phyloP scores from a whole-genome alignment of 2,329 filamentous ascomycete genomes.

The Stachybotrys elegans region DNA sequence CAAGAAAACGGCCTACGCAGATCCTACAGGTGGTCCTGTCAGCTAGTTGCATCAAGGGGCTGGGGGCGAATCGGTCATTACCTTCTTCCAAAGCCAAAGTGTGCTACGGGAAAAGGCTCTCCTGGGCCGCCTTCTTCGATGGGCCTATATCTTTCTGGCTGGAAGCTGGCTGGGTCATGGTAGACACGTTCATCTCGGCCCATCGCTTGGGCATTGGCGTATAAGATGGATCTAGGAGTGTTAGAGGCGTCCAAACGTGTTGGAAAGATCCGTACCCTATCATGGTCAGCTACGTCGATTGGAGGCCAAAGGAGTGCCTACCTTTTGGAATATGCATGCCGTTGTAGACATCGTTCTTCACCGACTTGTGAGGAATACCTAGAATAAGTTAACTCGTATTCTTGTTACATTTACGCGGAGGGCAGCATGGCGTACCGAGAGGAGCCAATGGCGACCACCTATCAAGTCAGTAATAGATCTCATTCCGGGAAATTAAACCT shows the following conservation, averaged over 20 bases:
- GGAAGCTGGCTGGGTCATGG: conserved; percentile 34
- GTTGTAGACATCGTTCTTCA: conserved; percentile 51
- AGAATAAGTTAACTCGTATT: conserved; percentile 3
- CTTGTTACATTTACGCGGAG: no score
- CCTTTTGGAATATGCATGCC: conserved; percentile 54
- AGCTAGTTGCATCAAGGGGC: background rate
- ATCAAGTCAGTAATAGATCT: conserved; percentile 1
- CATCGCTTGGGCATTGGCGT: conserved; percentile 38
- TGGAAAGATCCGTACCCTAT: no score
- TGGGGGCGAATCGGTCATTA: conserved; percentile 5
- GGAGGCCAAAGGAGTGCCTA: conserved; percentile 7
- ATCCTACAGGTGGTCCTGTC: conserved; percentile 13
- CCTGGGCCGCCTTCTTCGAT: conserved; percentile 23
- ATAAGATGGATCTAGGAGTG: conserved; percentile 28
- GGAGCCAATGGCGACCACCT: conserved; percentile 39
- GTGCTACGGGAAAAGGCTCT: conserved; percentile 35
- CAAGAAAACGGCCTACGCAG: conserved; percentile 26
- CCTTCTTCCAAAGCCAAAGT: conserved; percentile 29
- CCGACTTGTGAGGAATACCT: conserved; percentile 48
- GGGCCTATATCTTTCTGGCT: conserved; percentile 38
- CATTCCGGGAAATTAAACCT: background rate
- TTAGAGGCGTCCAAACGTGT: no score
- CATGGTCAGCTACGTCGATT: background rate
- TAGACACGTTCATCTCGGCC: conserved; percentile 35
- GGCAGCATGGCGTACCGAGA: conserved; percentile 25